Conservation (phyloP, 768 basidiomycete genomes). For the Mrakia hoshinonis region DNA sequence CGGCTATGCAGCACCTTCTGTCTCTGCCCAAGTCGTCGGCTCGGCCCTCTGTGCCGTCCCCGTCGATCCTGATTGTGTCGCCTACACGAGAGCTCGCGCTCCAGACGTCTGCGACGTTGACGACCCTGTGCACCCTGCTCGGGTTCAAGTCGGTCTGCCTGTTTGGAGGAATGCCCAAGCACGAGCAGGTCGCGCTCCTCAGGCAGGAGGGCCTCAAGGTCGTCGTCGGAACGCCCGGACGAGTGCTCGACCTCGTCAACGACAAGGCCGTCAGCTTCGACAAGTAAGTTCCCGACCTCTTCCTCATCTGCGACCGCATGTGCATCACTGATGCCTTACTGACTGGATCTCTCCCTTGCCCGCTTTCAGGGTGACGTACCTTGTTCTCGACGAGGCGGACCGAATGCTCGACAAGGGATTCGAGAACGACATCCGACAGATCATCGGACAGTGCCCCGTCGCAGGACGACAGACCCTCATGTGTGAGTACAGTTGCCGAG, state of each 20-base stretch:
- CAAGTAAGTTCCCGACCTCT: not conserved
- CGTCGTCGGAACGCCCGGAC: constrained; percentile 90
- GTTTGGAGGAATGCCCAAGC: constrained; percentile 91
- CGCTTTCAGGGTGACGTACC: constrained; percentile 61
- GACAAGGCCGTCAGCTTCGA: constrained; percentile 56
- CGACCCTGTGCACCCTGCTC: constrained; percentile 58
- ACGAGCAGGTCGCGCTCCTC: constrained; percentile 64
- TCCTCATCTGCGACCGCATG: not conserved
- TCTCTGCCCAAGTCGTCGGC: constrained; percentile 33
- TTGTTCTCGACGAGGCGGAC: constrained; percentile 96
- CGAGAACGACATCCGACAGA: constrained; percentile 89
- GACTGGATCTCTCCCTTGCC: not conserved
- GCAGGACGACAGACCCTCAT: constrained; percentile 27
- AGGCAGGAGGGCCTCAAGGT: constrained; percentile 52
- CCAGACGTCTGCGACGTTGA: constrained; percentile 81
- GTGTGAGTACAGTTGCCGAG: constrained; percentile 45
- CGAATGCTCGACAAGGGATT: constrained; percentile 97
- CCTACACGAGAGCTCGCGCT: constrained; percentile 94
- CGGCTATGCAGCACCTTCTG: constrained; percentile 64
- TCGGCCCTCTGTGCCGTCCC: constrained; percentile 36
- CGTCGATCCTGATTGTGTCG: constrained; percentile 63
- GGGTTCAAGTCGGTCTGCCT: constrained; percentile 75
- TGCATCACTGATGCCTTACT: too few species aligned
- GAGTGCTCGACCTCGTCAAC: constrained; percentile 82
- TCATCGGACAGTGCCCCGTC: constrained; percentile 56